Base-by-base conservation (phyloP, 352 stramenopile genomes). In the Phytophthora melonis region DNA sequence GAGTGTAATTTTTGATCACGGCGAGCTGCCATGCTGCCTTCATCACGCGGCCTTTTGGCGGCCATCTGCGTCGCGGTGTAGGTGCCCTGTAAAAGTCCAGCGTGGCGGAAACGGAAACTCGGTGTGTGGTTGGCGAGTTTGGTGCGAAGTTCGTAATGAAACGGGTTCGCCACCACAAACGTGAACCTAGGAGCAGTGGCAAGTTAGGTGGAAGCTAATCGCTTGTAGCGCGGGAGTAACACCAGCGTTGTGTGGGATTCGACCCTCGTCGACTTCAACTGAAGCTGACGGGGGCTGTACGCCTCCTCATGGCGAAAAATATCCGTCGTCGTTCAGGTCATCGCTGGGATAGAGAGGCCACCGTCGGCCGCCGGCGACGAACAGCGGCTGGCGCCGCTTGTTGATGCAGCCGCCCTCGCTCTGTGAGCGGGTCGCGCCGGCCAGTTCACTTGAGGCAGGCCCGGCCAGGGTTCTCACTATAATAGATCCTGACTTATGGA, bases 1-100 rank as follows among this genome's bases (percentile, higher is more conserved):
- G 25, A 50, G 54, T 47, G 13, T 62, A 63, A 58, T 58, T 49
- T 57, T 64, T 72, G 57, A 72, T 75, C 68, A 75, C 68, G 45
- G 3, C 27, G 21, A 32, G 32, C 11, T 32, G 50, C 52, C 27
- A 53, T 49, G 16, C 25, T 36, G 19, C 5, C 10, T 55, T 7
- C 32, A 56, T 65, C 54, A 71, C 49, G 30, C 11, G 47, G 25
- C 18, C 14, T 25, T 21, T 34, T 41, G 10, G 34, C 10, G 34
- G n/a, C 60, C 43, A 57, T 53, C 34, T 34, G 41, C 55, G 34
- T 34, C 21, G 27, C 14, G 19, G 25, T 71, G 43, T 45, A 66
- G 18, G 25, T 60, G 47, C 45, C 30, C 34, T 45, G 50, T 32
- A 25, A 25, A 13, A 50, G 39, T 57, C 27, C 61, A 62, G 34